Base-by-base conservation (phyloP, 1,284 basidiomycete genomes). In the Heimioporus punctisporus region DNA sequence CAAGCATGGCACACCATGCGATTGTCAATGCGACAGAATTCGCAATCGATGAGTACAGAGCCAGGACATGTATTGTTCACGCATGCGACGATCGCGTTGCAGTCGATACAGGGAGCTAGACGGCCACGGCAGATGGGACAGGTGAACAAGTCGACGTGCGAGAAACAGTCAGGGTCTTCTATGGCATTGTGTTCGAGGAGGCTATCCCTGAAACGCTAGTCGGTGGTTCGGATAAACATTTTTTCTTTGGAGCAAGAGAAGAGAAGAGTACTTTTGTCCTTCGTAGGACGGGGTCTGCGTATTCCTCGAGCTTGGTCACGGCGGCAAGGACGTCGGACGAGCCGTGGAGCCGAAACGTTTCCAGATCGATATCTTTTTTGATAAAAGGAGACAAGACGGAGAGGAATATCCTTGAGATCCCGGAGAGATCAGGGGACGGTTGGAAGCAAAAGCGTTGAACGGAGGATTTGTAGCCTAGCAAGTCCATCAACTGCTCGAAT, bases 391-490 rank as follows among this genome's bases (percentile, higher is more conserved):
- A 31, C 25, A 42, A 46, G 7, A 64, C 40, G 4, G 61, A 64
- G 41, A 64, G 26, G 43, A 59, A 63, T 8, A 48, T 5, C 28
- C 43, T 59, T 3, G 58, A 64, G 7, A 64, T 52, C 37, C 48
- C 24, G 23, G 54, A 61, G 27, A 66, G 45, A 45, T 65, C 63
- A 1, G 26, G n/a, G 21, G 54, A 55, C 3, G 60, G 62, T n/a
- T 63, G 63, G 49, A 64, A 52, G 40, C 60, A 64, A 39, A 63
- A 47, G 10, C 41, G 43, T 6, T 48, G 52, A n/a, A n/a, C 43
- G 12, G 24, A 27, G 46, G 39, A 26, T 11, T 25, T 17, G n/a
- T n/a, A n/a, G n/a, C n/a, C n/a, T n/a, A n/a, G n/a, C n/a, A n/a
- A n/a, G n/a, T n/a, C n/a, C n/a, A n/a, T n/a, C n/a, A n/a, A n/a